Percentiles rank a stretch among this genome's conserved stretches.
phyloP scores from a whole-genome alignment of 2,329 filamentous ascomycete genomes.

The Hymenoscyphus scutula region DNA sequence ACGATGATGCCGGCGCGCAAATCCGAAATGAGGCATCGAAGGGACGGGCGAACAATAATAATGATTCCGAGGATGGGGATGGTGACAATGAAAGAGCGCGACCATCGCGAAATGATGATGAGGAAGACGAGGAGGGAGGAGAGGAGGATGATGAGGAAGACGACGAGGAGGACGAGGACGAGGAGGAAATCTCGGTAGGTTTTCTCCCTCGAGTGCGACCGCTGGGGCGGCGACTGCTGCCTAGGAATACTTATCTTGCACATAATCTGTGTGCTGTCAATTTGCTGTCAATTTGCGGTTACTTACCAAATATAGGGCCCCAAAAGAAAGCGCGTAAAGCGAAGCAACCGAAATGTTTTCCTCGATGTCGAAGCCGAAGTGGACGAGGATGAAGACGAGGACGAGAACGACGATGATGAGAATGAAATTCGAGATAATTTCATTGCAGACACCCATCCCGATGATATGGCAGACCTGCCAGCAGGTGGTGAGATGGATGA shows the following conservation, averaged over 20 bases:
- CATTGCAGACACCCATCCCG: slow-evolving; percentile 85
- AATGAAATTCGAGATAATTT: slow-evolving; percentile 76
- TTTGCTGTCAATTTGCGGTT: neutral
- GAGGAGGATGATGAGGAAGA: slow-evolving; percentile 43
- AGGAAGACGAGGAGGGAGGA: slow-evolving; percentile 45
- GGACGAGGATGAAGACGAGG: slow-evolving; percentile 86
- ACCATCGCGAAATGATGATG: slow-evolving; percentile 37
- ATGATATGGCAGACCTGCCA: slow-evolving; percentile 76
- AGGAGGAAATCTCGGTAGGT: slow-evolving; percentile 57
- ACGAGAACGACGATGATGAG: slow-evolving; percentile 86
- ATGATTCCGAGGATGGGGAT: slow-evolving; percentile 42
- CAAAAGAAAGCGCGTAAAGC: slow-evolving; percentile 71
- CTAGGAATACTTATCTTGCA: neutral
- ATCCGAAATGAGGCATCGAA: slow-evolving; percentile 30
- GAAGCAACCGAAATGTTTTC: slow-evolving; percentile 77
- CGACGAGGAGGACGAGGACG: slow-evolving; percentile 62
- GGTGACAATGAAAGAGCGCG: slow-evolving; percentile 14
- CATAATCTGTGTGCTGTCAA: neutral
- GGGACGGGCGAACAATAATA: slow-evolving; percentile 42
- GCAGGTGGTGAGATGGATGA: slow-evolving; percentile 82
- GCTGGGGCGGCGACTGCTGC: neutral
- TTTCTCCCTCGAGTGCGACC: neutral
- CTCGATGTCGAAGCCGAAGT: slow-evolving; percentile 98
- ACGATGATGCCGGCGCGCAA: slow-evolving; percentile 30
- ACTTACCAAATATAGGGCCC: slow-evolving; percentile 50